Conservation (phyloP, 345 rosid species). For the Combretum micranthum region DNA sequence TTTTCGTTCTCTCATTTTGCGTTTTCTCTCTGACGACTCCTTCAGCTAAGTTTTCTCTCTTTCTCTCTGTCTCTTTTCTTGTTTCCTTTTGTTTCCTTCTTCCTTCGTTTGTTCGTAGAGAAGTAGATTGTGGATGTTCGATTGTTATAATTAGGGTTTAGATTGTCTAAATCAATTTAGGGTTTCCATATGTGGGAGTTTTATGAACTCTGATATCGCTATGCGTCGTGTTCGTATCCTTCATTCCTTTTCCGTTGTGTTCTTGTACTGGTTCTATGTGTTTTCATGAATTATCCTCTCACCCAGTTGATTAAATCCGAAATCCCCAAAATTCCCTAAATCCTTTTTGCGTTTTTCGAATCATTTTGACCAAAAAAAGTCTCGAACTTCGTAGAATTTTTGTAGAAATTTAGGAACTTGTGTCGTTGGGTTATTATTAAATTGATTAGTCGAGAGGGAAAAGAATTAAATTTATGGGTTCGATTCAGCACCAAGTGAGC, state of each 20-base stretch:
- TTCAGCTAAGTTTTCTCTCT: conserved; percentile 6
- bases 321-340: background rate
- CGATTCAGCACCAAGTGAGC: conserved; percentile 37
- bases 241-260: conserved; percentile 91
- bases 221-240: conserved; percentile 71
- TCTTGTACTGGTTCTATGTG: conserved; percentile 88
- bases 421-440: background rate
- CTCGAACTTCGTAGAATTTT: background rate
- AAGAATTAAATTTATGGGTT: conserved; percentile 21
- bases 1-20: background rate
- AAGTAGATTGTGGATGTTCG: background rate
- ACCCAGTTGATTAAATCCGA: background rate
- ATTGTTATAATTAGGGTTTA: background rate
- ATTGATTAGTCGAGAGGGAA: background rate
- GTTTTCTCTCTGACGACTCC: background rate
- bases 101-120: background rate
- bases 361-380: background rate
- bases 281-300: conserved; percentile 44
- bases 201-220: conserved; percentile 48
- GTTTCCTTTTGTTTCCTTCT: background rate
- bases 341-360: background rate
- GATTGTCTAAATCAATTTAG: background rate
- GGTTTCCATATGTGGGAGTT: conserved; percentile 7
- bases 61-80: background rate
- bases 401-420: background rate